Conservation (phyloP, 1,284 basidiomycete species). For the Phellinidium pouzarii region DNA sequence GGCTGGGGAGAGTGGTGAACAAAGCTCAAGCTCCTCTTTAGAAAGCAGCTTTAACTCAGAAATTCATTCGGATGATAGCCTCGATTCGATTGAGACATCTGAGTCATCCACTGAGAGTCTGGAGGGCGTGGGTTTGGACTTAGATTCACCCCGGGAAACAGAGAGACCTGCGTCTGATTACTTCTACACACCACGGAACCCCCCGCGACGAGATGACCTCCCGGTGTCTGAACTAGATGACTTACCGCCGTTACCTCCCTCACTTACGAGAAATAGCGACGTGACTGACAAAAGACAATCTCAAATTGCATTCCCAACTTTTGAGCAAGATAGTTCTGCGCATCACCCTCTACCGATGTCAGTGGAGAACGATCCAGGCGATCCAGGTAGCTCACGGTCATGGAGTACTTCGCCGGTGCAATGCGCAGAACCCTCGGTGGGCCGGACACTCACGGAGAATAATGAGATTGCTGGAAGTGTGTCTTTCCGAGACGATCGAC, state of each 20-base stretch:
- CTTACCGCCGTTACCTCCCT: constrained; percentile 9
- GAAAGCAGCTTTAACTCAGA: not conserved
- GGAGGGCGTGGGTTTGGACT: not conserved
- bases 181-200: constrained; percentile 11
- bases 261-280: not conserved
- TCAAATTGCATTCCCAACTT: not conserved
- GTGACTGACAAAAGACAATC: not conserved
- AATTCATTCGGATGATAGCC: not conserved
- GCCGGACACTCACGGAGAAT: not conserved
- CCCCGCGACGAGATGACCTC: not conserved
- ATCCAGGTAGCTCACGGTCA: not conserved
- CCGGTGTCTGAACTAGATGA: constrained; percentile 2
- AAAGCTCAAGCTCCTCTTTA: not conserved
- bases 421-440: not conserved
- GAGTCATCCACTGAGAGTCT: not conserved
- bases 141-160: constrained; percentile 12
- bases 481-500: too few species aligned
- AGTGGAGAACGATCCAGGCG: not conserved
- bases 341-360: not conserved
- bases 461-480: too few species aligned
- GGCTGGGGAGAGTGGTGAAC: not conserved
- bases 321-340: not conserved
- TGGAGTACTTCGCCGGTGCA: not conserved
- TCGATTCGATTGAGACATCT: not conserved
- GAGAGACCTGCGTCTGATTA: constrained; percentile 13